Base-by-base conservation (phyloP, 768 basidiomycete genomes). In the Phlebiopsis gigantea region DNA sequence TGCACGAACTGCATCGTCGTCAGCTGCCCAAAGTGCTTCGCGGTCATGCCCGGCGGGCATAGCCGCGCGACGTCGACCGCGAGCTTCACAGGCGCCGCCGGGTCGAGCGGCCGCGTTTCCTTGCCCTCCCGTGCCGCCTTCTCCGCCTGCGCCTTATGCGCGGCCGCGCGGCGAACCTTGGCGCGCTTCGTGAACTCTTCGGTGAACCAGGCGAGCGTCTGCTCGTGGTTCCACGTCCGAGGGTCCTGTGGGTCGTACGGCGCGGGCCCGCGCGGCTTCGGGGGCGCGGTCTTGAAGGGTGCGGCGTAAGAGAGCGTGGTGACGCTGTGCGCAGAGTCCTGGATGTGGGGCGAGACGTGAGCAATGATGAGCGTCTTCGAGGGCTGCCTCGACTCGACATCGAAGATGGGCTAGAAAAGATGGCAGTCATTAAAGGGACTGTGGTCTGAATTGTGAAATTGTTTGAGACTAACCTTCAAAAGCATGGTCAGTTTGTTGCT, bases 321-420 rank as follows among this genome's bases (percentile, higher is more conserved):
- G 15, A 65, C 65, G 50, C 68, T 70, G 54, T 72, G 72, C 12
- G 65, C 59, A 5, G 66, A 57, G 54, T 73, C 72, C 48, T 72
- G 71, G 29, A 73, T 70, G 55, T 72, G 71, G 4, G 72, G 72
- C 17, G 72, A 73, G 15, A 71, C 69, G 56, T 73, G 72, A 7
- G 72, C 72, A 59, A 73, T 70, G 60, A 73, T 65, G 50, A 72
- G 59, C 3, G 71, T 62, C 57, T 61, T 65, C 22, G 67, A 66
- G 1, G 64, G 68, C 52, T 66, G 68, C 9, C 69, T 62, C 8
- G 65, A 64, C 54, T 73, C 72, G 41, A 69, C 62, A 62, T 73
- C 72, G 57, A 71, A 73, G 19, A 73, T 70, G 19, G 72, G 67
- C 71, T 72, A 56, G 3, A 21, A 34, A 30, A 45, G 26, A 34